A percentile compares a stretch with the other conserved stretches of the same genome.
Evolutionary conservation across 139 green algal species (phyloP).

Genomic region (Raphidocelis subcapitata): DNA sequence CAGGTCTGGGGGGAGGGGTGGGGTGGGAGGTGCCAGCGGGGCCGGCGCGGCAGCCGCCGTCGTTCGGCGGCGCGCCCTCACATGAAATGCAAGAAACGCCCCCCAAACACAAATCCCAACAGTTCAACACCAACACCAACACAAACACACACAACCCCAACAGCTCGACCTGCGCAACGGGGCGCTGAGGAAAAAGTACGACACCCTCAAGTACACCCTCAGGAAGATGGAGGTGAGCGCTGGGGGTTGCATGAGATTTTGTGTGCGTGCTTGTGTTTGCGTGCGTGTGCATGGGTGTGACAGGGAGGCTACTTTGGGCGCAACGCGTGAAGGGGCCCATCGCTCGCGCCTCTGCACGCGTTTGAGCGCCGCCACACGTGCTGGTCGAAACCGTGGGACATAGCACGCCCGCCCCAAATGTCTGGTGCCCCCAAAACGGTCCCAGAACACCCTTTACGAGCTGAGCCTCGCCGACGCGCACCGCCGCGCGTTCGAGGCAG

Average conservation of each 20-base stretch:
- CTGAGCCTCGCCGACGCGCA: constrained; percentile 55
- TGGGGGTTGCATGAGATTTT: background rate
- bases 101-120: no score
- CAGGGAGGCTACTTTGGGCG: background rate
- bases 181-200: constrained; percentile 74
- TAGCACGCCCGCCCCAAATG: background rate
- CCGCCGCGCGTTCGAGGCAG: background rate
- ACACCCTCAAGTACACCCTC: constrained; percentile 79
- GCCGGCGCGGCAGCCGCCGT: no score
- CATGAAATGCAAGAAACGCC: no score
- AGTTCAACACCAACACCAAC: no score
- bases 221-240: constrained; percentile 70
- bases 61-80: no score
- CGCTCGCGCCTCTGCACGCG: background rate
- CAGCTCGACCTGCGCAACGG: constrained; percentile 80
- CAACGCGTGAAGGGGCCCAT: background rate
- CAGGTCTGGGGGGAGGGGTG: constrained; percentile 29
- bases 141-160: constrained; percentile 6
- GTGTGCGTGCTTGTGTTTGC: background rate
- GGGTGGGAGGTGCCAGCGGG: no score
- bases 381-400: background rate
- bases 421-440: no score
- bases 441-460: constrained; percentile 73
- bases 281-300: background rate
- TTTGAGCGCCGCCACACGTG: background rate